These are phyloP conservation scores for Saturnispora hagleri DNA, from an alignment of 805 yeast species.

Conservation along the genomic window DNA sequence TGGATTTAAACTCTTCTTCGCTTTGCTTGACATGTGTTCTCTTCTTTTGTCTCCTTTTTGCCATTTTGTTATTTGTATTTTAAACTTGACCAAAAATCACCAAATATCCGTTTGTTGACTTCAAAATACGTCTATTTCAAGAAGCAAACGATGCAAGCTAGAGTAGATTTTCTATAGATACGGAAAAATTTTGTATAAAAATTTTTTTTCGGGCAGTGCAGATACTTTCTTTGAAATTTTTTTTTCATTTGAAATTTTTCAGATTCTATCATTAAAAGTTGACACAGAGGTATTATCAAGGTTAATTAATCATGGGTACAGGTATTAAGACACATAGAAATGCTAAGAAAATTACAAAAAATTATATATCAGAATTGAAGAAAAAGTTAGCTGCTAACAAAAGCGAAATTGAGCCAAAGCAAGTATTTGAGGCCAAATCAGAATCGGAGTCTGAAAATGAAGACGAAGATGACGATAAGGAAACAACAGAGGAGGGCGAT, in stretches of 20 bases:
- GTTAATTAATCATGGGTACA: background rate
- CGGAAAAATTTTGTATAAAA: background rate
- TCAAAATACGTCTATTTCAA: background rate
- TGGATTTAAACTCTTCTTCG: conserved; percentile 58
- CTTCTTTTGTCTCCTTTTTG: conserved; percentile 47
- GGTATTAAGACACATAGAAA: conserved; percentile 7
- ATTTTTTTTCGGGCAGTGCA: background rate
- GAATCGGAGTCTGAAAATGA: conserved; percentile 10
- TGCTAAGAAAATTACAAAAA: conserved; percentile 13
- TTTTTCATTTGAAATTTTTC: background rate
- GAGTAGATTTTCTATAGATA: background rate
- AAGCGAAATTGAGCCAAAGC: conserved; percentile 10
- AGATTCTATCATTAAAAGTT: background rate
- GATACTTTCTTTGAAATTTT: background rate
- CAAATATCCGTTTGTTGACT: background rate
- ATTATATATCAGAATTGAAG: conserved; percentile 24
- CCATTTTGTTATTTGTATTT: conserved; percentile 16
- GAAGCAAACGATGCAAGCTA: background rate
- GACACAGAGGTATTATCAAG: background rate
- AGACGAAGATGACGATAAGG: conserved; percentile 7
- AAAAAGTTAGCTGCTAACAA: conserved; percentile 18
- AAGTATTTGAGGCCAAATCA: conserved; percentile 25
- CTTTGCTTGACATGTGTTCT: conserved; percentile 71
- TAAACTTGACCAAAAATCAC: background rate
- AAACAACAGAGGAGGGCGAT: background rate